Base-by-base conservation (phyloP, 768 basidiomycete genomes). In the Mycena amicta region DNA sequence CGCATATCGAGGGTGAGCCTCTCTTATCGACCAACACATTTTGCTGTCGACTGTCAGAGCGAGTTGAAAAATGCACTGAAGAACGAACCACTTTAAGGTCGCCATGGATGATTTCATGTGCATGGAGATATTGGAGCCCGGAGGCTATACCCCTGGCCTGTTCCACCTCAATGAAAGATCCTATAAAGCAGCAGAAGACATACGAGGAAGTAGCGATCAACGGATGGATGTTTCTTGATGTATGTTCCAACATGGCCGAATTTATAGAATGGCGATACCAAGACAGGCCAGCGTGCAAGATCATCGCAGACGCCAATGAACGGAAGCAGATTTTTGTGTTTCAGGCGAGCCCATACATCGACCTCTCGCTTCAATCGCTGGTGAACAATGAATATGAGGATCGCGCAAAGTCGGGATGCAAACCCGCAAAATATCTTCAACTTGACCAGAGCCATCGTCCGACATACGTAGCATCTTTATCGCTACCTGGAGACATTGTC, bases 61-160 rank as follows among this genome's bases (percentile, higher is more conserved):
- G n/a, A n/a, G n/a, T n/a, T n/a, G n/a, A n/a, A n/a, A n/a, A n/a
- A n/a, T n/a, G n/a, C 22, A 23, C 52, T 2, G 46, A n/a, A n/a
- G n/a, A n/a, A 62, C 67, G 20, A 41, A 66, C 69, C 5, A 57
- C 63, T 52, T 68, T 67, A 18, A 70, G 28, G 37, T 67, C 68
- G 0, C 66, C 67, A 52, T 70, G 69, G 8, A 70, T 46, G 18
- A 70, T 52, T 28, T 50, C 56, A 22, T 65, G 33, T 16, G 41
- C 39, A 46, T 70, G 69, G 5, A 69, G 59, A 49, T 65, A 67
- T 25, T 56, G 31, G 3, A 70, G 58, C 3, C 69, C 69, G 1
- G 51, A 29, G 5, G 65, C 53, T 1, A 68, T 61, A 16, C 65
- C 66, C 5, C 41, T n/a, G 5, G 65, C 61, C 33, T 56, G 26